These are phyloP conservation scores for Carex cristatella DNA, from an alignment of 176 grass and related monocot species.

Conservation along the genomic window DNA sequence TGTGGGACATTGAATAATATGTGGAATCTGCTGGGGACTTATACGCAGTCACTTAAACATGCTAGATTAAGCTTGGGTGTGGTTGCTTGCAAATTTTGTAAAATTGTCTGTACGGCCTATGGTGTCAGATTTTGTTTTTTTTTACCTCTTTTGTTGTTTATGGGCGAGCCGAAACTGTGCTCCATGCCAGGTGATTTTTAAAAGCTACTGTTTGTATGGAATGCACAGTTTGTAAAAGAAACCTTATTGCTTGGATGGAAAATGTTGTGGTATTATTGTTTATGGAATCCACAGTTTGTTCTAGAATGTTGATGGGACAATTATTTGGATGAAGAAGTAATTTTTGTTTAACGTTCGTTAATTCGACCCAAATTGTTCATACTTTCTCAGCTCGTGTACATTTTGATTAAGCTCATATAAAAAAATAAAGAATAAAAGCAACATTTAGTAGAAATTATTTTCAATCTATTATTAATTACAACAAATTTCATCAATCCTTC, in stretches of 20 bases:
- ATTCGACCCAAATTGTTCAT: background rate
- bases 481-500: too few species aligned
- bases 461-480: too few species aligned
- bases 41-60: background rate
- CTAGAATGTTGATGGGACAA: background rate
- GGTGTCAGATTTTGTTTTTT: background rate
- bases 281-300: background rate
- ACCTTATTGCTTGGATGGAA: background rate
- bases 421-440: too few species aligned
- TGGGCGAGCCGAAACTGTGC: background rate
- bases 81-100: slow-evolving; percentile 6
- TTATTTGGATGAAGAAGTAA: background rate
- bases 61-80: background rate
- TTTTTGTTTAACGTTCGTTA: background rate
- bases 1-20: background rate
- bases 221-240: too few species aligned
- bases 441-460: too few species aligned
- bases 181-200: background rate
- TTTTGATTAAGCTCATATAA: too few species aligned
- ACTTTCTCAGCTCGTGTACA: too few species aligned
- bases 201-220: too few species aligned
- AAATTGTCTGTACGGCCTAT: background rate
- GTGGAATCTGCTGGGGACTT: background rate
- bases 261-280: background rate
- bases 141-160: background rate